Evolutionary conservation across 352 stramenopile species (phyloP), one percentile per base, ranked within the genome.

Genomic region (Phytopythium oedochilum): DNA sequence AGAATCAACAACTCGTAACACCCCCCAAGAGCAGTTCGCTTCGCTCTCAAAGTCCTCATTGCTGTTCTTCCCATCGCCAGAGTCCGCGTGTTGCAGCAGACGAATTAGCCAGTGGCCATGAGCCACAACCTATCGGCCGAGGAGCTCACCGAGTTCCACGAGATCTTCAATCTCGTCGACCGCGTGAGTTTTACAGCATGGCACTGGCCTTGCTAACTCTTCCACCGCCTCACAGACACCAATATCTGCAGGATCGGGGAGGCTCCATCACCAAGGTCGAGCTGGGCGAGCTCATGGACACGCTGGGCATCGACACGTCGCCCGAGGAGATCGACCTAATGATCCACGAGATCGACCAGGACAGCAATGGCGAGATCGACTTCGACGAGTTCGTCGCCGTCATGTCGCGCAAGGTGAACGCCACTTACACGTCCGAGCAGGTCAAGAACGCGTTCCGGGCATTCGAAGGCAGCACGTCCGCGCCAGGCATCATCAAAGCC

Each of bases 81-180:
- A 34, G 29, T 34, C 29, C 36, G 15, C 36, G 14, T n/a, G 36
- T 22, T 6, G 18, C 29, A 32, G 29, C 29, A 32, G 29, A 5
- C 29, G 29, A n/a, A 11, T 9, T 15, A 5, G 10, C 15, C 14
- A 26, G 11, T 46, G n/a, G 63, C 22, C 22, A 92, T 92, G 82
- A 70, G 48, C 40, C 77, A 89, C 39, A 73, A 80, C 18, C 60
- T 96, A 47, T 82, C 70, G 12, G 20, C 67, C 0, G 84, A 96
- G 49, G 91, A 98, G 60, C 75, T 97, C 20, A 73, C 76, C 7
- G 91, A 98, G 72, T 97, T 97, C 55, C 82, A 89, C 39, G 92
- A 98, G 64, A 97, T 98, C 61, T 98, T 98, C 62, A 97, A 97
- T 63, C 84, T 98, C 20, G 89, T 97, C 23, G 92, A 98, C 60